phyloP scores from a whole-genome alignment of 1,284 basidiomycete species.

The Singerocomus inundabilis region DNA sequence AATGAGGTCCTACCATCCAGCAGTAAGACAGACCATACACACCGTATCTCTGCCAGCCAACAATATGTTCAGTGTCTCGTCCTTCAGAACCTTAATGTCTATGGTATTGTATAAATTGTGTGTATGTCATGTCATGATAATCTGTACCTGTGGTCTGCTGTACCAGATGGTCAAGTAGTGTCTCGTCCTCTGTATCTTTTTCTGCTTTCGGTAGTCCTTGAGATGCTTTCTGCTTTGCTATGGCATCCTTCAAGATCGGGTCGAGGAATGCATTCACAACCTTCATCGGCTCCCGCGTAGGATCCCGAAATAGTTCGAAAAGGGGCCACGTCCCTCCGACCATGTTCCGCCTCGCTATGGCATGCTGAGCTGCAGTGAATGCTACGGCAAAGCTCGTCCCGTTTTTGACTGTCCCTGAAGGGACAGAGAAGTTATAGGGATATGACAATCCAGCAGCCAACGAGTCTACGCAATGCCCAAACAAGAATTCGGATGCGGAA shows the following conservation, averaged over 20 bases:
- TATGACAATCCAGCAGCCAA: slow-evolving; percentile 31
- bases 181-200: slow-evolving; percentile 38
- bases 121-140: not conserved
- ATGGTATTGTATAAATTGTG: slow-evolving; percentile 12
- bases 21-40: not conserved
- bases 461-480: slow-evolving; percentile 37
- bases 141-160: slow-evolving; percentile 46
- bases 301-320: slow-evolving; percentile 38
- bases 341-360: slow-evolving; percentile 31
- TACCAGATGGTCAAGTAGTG: slow-evolving; percentile 52
- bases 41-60: slow-evolving; percentile 46
- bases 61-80: slow-evolving; percentile 43
- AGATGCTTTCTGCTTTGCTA: slow-evolving; percentile 31
- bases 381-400: slow-evolving; percentile 36
- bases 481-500: slow-evolving; percentile 43
- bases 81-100: slow-evolving; percentile 38
- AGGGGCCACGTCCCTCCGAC: slow-evolving; percentile 42
- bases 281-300: slow-evolving; percentile 36
- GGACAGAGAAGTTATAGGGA: slow-evolving; percentile 21
- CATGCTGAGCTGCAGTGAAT: slow-evolving; percentile 35
- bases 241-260: slow-evolving; percentile 31
- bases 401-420: not conserved
- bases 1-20: slow-evolving; percentile 18
- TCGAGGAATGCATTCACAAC: slow-evolving; percentile 41
- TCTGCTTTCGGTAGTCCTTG: slow-evolving; percentile 14